Base-by-base conservation (phyloP, 257 asterid genomes). In the Salvia hispanica region DNA sequence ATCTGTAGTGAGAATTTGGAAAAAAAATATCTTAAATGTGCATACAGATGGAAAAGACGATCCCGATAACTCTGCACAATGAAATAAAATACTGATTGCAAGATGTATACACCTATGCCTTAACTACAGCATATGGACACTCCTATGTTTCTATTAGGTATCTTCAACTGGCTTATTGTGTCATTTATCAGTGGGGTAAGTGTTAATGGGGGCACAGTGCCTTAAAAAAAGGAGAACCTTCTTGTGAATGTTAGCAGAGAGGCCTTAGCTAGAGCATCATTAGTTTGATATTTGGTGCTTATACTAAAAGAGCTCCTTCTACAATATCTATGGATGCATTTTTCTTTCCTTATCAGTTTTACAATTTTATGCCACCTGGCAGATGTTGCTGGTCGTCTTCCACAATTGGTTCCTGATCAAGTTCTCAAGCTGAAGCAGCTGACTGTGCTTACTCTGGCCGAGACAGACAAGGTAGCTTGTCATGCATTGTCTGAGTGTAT, bases 381-480 rank as follows among this genome's bases (percentile, higher is more conserved):
- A 92, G 96, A 76, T 73, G 74, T 47, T 77, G 80, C 89, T 33
- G 65, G 73, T 69, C 72, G 47, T 55, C 89, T 87, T 77, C 95
- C 95, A 11, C 82, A 73, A 45, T 72, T 90, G 86, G 82, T 73
- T 53, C 90, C 92, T 63, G 90, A 84, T 69, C 97, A 90, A 88
- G 70, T 79, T 42, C 95, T 88, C 73, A 92, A 92, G 83, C 76
- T 92, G 76, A 92, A 92, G 83, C 98, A 91, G 75, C 85, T 91
- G 57, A 85, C 92, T 36, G 90, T 91, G 82, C 96, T 91, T 75
- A 88, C 98, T n/a, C 78, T 91, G 68, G 96, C 95, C 11, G 96
- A 91, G 81, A 81, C 94, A 55, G 79, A 86, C 80, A 89, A 91
- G 95, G 98, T 91, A 70, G 71, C 34, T 40, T 66, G 37, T 46